These are phyloP conservation scores for Macrolepiota fuliginosa DNA, from an alignment of 768 basidiomycete genomes.

Conservation along the genomic window DNA sequence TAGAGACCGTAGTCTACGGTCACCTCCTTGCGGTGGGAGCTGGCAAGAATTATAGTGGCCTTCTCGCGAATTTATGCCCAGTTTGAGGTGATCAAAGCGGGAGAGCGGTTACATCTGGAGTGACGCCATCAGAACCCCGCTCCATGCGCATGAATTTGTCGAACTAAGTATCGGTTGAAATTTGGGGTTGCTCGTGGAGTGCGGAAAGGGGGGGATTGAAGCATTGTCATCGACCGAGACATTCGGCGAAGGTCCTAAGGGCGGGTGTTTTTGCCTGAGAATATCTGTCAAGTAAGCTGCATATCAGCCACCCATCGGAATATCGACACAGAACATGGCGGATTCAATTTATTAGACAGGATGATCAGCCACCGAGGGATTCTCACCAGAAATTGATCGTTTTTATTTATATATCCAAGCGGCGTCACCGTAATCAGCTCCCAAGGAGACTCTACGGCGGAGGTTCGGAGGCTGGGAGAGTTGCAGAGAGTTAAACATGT, in stretches of 20 bases:
- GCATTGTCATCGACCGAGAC: neutral
- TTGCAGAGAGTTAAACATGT: neutral
- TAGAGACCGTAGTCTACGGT: neutral
- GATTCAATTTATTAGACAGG: neutral
- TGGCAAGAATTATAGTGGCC: neutral
- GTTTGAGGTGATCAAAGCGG: too few relatives aligned
- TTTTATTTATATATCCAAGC: too few relatives aligned
- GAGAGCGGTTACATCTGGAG: too few relatives aligned
- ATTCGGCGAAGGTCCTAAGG: neutral
- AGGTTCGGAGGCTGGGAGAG: neutral
- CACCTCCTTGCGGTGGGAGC: neutral
- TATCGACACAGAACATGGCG: neutral
- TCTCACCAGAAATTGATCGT: too few relatives aligned
- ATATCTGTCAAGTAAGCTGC: neutral
- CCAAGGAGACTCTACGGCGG: too few relatives aligned
- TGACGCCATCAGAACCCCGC: too few relatives aligned
- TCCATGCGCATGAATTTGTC: too few relatives aligned
- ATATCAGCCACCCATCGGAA: neutral
- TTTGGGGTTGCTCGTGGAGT: too few relatives aligned
- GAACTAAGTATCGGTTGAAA: too few relatives aligned
- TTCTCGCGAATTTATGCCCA: too few relatives aligned
- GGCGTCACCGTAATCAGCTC: too few relatives aligned
- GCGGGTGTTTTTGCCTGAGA: neutral
- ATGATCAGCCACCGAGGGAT: neutral
- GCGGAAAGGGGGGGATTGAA: too few relatives aligned